A percentile compares a stretch with the other conserved stretches of the same genome.
Conservation (phyloP, 352 stramenopile species). For the Phytophthora sojae region DNA sequence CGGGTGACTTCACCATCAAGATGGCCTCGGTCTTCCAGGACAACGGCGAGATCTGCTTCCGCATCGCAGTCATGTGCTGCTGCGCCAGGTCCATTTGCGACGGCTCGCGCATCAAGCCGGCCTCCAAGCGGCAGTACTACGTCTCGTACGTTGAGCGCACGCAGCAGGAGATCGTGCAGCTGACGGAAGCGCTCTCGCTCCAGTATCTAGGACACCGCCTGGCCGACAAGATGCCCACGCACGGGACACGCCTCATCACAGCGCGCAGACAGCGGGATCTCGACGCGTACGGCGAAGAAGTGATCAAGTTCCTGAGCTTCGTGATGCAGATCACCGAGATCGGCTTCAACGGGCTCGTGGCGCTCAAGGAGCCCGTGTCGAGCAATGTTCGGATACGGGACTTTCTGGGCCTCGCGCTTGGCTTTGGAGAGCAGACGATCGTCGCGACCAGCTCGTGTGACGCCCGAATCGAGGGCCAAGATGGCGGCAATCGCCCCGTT, state of each 20-base stretch:
- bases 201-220: constrained; percentile 72
- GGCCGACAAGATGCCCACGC: constrained; percentile 57
- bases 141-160: constrained; percentile 65
- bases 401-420: constrained; percentile 70
- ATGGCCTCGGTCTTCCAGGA: constrained; percentile 54
- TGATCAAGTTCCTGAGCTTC: constrained; percentile 68
- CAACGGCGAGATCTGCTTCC: constrained; percentile 53
- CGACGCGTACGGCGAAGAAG: constrained; percentile 59
- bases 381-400: constrained; percentile 75
- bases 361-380: constrained; percentile 60
- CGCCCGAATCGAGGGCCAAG: constrained; percentile 67
- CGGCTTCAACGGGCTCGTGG: constrained; percentile 72
- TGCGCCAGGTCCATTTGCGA: constrained; percentile 64
- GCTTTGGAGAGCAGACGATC: constrained; percentile 58
- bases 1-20: constrained; percentile 82
- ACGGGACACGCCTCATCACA: constrained; percentile 36
- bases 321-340: constrained; percentile 73
- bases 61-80: constrained; percentile 68
- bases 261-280: constrained; percentile 49
- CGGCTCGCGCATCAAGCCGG: constrained; percentile 39
- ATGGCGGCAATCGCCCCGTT: constrained; percentile 41
- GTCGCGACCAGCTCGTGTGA: constrained; percentile 79
- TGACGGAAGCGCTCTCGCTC: constrained; percentile 67
- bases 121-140: constrained; percentile 72
- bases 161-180: constrained; percentile 56